phyloP scores from a whole-genome alignment of 176 grass and related monocot genomes.

The Leersia perrieri region DNA sequence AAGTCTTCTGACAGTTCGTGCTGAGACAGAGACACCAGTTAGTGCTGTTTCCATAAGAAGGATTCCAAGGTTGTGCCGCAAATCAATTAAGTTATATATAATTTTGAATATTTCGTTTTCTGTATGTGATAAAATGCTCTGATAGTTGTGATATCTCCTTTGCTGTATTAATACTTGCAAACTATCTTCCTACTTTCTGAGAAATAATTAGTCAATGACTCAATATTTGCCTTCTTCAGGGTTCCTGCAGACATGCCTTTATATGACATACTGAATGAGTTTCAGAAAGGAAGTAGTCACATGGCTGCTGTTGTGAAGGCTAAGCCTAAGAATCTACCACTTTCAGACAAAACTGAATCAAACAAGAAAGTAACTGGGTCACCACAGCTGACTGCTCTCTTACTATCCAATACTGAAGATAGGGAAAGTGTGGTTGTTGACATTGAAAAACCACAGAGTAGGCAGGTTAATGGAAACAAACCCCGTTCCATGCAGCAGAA shows the following conservation, averaged over 20 bases:
- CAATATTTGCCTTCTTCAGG: conserved; percentile 45
- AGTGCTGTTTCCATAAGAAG: conserved; percentile 98
- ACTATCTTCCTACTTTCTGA: background rate
- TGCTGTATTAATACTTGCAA: conserved; percentile 26
- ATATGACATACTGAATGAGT: conserved; percentile 99
- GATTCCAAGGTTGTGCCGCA: conserved; percentile 75
- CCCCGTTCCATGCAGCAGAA: conserved; percentile 19
- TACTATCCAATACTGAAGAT: conserved; percentile 71
- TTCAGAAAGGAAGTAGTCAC: conserved; percentile 99
- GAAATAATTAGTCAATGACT: conserved; percentile 17
- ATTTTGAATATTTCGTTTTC: conserved; percentile 3
- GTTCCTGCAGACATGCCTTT: conserved; percentile 98
- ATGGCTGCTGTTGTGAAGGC: conserved; percentile 98
- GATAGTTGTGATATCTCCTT: background rate
- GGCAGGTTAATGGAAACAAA: conserved; percentile 58
- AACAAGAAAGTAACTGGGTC: conserved; percentile 38
- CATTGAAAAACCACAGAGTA: conserved; percentile 62
- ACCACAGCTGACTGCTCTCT: conserved; percentile 44
- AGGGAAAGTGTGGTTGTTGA: conserved; percentile 65
- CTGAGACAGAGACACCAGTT: conserved; percentile 98
- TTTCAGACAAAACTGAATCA: conserved; percentile 46
- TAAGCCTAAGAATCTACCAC: conserved; percentile 52
- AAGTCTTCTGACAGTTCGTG: conserved; percentile 99
- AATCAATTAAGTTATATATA: conserved; percentile 21
- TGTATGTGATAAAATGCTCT: background rate